These are phyloP conservation scores for Hypocrella siamensis DNA, from an alignment of 2,329 filamentous ascomycete genomes.

Conservation along the genomic window DNA sequence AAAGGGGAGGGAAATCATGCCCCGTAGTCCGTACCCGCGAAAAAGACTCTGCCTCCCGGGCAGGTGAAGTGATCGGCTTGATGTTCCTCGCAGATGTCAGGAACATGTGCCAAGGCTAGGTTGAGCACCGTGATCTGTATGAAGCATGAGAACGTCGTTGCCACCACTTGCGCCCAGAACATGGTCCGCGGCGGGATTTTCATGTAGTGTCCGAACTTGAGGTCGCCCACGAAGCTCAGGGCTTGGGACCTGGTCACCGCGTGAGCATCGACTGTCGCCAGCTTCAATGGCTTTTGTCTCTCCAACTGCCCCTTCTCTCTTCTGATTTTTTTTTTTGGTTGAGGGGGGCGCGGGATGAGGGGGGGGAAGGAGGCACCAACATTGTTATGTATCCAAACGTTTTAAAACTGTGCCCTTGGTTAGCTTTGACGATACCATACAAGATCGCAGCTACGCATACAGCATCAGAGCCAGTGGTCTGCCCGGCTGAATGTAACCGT, in stretches of 20 bases:
- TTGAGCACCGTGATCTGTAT: slow-evolving; percentile 52
- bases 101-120: slow-evolving; percentile 43
- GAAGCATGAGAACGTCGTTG: slow-evolving; percentile 50
- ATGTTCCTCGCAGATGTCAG: slow-evolving; percentile 42
- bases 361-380: too few species aligned
- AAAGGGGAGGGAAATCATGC: too few species aligned
- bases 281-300: too few species aligned
- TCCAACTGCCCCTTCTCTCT: too few species aligned
- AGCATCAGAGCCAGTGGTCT: slow-evolving; percentile 60
- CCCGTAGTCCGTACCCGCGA: slow-evolving; percentile 37
- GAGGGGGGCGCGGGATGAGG: too few species aligned
- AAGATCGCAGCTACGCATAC: slow-evolving; percentile 17
- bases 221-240: slow-evolving; percentile 46
- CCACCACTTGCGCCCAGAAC: slow-evolving; percentile 50
- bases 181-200: slow-evolving; percentile 51
- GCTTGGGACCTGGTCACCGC: slow-evolving; percentile 33
- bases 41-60: slow-evolving; percentile 48
- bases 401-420: slow-evolving; percentile 32
- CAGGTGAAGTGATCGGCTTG: slow-evolving; percentile 46
- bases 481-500: slow-evolving; percentile 62
- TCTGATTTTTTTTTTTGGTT: too few species aligned
- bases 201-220: slow-evolving; percentile 64
- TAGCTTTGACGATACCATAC: not conserved
- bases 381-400: slow-evolving; percentile 48
- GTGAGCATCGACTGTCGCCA: slow-evolving; percentile 3